phyloP scores from a whole-genome alignment of 768 basidiomycete genomes.

The Trametopsis cervina region DNA sequence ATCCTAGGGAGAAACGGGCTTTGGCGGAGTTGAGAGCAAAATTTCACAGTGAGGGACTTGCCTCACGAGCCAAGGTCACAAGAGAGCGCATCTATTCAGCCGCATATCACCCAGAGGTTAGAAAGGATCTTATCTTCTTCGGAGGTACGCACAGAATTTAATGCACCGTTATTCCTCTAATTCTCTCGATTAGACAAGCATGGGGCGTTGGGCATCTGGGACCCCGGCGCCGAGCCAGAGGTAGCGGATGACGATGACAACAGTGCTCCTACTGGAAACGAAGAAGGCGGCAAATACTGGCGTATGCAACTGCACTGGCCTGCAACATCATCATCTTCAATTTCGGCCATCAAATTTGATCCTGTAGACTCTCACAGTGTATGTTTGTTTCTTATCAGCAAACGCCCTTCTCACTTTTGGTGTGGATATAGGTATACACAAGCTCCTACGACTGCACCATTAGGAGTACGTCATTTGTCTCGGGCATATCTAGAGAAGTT shows the following conservation, averaged over 20 bases:
- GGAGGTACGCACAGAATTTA: slow-evolving; percentile 43
- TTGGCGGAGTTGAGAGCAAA: slow-evolving; percentile 47
- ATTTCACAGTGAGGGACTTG: slow-evolving; percentile 51
- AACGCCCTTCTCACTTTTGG: not conserved
- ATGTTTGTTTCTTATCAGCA: slow-evolving; percentile 15
- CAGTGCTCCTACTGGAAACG: slow-evolving; percentile 29
- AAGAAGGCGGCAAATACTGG: slow-evolving; percentile 73
- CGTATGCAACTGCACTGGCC: slow-evolving; percentile 82
- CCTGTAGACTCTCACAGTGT: slow-evolving; percentile 72
- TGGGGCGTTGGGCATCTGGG: slow-evolving; percentile 82
- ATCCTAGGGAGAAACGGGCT: slow-evolving; percentile 35
- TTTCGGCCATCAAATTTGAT: slow-evolving; percentile 73
- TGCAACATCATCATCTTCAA: slow-evolving; percentile 68
- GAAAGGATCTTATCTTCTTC: slow-evolving; percentile 82
- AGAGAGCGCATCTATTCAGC: slow-evolving; percentile 69
- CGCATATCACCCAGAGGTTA: slow-evolving; percentile 72
- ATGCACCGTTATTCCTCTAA: not conserved
- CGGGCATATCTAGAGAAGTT: slow-evolving; percentile 65
- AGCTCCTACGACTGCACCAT: slow-evolving; percentile 79
- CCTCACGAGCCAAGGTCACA: slow-evolving; percentile 77
- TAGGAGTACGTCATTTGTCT: slow-evolving; percentile 64
- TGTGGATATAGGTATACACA: slow-evolving; percentile 55
- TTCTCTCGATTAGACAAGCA: slow-evolving; percentile 54
- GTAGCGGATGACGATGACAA: slow-evolving; percentile 63
- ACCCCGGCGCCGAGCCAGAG: slow-evolving; percentile 63